Evolutionary conservation across 495 filamentous ascomycete species (phyloP).

Genomic region (Paragyromitra xinjiangensis): DNA sequence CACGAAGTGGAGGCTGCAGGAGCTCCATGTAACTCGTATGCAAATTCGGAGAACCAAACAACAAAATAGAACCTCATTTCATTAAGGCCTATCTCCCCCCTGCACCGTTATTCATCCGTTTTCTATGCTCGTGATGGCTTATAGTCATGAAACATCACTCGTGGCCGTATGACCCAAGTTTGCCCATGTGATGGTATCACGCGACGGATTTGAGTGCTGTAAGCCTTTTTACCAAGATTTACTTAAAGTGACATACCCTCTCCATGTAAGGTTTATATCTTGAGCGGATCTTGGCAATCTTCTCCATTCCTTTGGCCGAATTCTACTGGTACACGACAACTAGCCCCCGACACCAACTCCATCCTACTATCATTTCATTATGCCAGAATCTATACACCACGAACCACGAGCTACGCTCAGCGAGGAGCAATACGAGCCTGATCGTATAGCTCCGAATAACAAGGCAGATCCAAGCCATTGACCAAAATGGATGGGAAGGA

Average conservation of each 20-base stretch:
- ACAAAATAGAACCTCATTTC: too few relatives aligned
- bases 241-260: too few relatives aligned
- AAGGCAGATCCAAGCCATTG: too few relatives aligned
- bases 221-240: too few relatives aligned
- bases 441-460: too few relatives aligned
- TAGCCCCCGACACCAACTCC: background rate
- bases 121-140: background rate
- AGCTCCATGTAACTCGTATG: background rate
- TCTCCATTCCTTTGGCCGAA: too few relatives aligned
- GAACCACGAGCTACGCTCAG: background rate
- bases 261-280: too few relatives aligned
- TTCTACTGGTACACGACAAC: background rate
- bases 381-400: background rate
- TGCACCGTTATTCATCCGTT: background rate
- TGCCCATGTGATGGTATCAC: background rate
- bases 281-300: background rate
- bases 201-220: too few relatives aligned
- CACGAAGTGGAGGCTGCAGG: background rate
- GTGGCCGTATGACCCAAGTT: background rate
- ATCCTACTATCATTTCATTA: background rate
- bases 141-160: conserved; percentile 9
- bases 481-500: too few relatives aligned
- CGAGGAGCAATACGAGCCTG: too few relatives aligned
- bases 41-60: background rate
- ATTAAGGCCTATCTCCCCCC: background rate